A percentile compares a stretch with the other conserved stretches of the same genome.
phyloP scores from a whole-genome alignment of 1,284 basidiomycete genomes.

The Kalmanozyma brasiliensis region DNA sequence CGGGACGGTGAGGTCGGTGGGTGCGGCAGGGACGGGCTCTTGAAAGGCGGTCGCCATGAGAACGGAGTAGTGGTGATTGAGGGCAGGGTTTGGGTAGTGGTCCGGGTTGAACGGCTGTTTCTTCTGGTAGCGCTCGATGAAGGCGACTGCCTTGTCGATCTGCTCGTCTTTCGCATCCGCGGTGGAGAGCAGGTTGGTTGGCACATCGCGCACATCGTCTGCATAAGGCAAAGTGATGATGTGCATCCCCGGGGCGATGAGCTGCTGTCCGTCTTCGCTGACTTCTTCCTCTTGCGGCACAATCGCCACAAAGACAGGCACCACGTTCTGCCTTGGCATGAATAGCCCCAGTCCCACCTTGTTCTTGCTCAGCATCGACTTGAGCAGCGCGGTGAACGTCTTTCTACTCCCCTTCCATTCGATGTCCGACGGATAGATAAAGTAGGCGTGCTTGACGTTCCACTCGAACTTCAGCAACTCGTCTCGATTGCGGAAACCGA shows the following conservation, averaged over 20 bases:
- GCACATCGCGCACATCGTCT: slow-evolving; percentile 87
- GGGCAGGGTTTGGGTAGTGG: slow-evolving; percentile 86
- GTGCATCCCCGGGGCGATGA: slow-evolving; percentile 89
- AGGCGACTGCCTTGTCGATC: slow-evolving; percentile 76
- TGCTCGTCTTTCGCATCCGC: slow-evolving; percentile 76
- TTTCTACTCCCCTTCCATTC: slow-evolving; percentile 88
- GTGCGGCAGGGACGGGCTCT: slow-evolving; percentile 72
- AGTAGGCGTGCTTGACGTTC: slow-evolving; percentile 88
- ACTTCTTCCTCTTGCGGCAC: slow-evolving; percentile 82
- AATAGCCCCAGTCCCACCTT: slow-evolving; percentile 83
- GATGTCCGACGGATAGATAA: slow-evolving; percentile 93
- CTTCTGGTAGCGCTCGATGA: slow-evolving; percentile 83
- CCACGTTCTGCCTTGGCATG: slow-evolving; percentile 77
- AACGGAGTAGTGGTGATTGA: slow-evolving; percentile 87
- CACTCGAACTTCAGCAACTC: slow-evolving; percentile 80
- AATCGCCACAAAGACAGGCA: slow-evolving; percentile 84
- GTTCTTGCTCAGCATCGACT: slow-evolving; percentile 82
- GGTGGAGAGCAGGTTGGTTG: slow-evolving; percentile 66
- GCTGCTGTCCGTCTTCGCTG: slow-evolving; percentile 75
- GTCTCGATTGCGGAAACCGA: slow-evolving; percentile 81
- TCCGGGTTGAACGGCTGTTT: slow-evolving; percentile 84
- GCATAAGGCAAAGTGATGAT: slow-evolving; percentile 89
- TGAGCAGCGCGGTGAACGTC: slow-evolving; percentile 86
- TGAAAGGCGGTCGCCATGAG: slow-evolving; percentile 91
- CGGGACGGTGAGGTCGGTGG: slow-evolving; percentile 83